A percentile compares a stretch with the other conserved stretches of the same genome.
Conservation (phyloP, 306 rosid genomes). For the Pyrus communis region DNA sequence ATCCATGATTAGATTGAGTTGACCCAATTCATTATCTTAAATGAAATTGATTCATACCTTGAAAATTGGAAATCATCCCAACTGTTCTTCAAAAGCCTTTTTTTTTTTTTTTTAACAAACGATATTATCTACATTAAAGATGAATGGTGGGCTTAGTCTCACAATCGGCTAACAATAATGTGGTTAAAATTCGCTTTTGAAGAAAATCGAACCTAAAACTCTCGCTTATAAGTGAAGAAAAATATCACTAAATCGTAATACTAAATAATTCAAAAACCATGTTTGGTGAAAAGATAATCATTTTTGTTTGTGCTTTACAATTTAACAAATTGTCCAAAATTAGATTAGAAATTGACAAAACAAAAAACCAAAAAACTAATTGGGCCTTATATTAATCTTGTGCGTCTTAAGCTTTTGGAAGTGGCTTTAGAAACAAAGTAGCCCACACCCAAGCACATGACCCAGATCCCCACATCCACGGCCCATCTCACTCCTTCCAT, state of each 20-base stretch:
- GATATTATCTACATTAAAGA: no score
- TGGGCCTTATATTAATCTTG: constrained; percentile 15
- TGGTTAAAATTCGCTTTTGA: accelerated
- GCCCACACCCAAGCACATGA: constrained; percentile 49
- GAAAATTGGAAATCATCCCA: neutral
- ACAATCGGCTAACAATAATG: no score
- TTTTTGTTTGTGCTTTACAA: neutral
- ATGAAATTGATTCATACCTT: neutral
- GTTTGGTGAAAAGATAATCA: neutral
- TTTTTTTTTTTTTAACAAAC: neutral
- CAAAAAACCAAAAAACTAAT: neutral
- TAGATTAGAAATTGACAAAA: neutral
- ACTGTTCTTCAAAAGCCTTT: no score
- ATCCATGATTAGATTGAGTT: neutral
- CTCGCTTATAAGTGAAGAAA: accelerated
- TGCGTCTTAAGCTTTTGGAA: constrained; percentile 25
- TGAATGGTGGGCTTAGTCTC: accelerated
- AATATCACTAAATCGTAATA: no score
- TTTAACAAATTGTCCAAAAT: neutral
- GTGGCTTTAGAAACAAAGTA: constrained; percentile 43
- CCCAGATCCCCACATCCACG: constrained; percentile 54
- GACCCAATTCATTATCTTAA: neutral
- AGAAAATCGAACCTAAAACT: accelerated
- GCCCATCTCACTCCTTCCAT: constrained; percentile 35
- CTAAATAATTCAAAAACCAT: neutral